phyloP scores from a whole-genome alignment of 768 basidiomycete species.

The Tubosaeta sp. region DNA sequence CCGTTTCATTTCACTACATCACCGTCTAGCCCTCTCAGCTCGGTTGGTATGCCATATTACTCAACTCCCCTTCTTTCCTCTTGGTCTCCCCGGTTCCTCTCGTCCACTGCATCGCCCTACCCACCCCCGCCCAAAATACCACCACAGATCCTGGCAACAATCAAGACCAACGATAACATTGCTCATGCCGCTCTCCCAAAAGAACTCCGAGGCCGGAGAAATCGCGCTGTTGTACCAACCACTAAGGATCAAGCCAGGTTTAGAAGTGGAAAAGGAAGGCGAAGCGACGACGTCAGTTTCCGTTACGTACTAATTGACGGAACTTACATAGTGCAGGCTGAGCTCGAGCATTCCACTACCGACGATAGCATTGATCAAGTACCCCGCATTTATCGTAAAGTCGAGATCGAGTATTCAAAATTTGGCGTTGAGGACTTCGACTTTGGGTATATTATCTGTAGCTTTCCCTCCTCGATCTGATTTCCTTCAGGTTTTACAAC shows the following conservation, averaged over 20 bases:
- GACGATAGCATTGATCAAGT: constrained; percentile 57
- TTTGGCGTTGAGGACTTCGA: constrained; percentile 99
- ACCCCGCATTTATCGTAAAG: constrained; percentile 80
- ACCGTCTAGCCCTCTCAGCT: constrained; percentile 69
- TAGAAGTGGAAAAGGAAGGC: constrained; percentile 69
- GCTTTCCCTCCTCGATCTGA: background rate
- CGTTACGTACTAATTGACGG: background rate
- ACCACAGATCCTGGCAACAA: constrained; percentile 63
- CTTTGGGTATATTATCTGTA: constrained; percentile 62
- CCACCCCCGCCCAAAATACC: constrained; percentile 80
- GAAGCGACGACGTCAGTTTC: constrained; percentile 38
- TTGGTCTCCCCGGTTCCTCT: constrained; percentile 52
- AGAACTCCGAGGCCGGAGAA: constrained; percentile 79
- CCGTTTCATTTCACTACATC: background rate
- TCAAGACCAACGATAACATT: constrained; percentile 86
- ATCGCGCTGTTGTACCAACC: constrained; percentile 53
- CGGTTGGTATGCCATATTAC: constrained; percentile 87
- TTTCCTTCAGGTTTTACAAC: constrained; percentile 76
- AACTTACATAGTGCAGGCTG: constrained; percentile 34
- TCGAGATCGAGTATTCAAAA: constrained; percentile 97
- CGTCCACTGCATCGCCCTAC: constrained; percentile 41
- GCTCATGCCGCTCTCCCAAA: constrained; percentile 87
- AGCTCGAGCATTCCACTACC: constrained; percentile 48
- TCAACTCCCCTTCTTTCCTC: constrained; percentile 67
- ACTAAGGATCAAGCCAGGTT: constrained; percentile 70